phyloP scores from a whole-genome alignment of 176 grass and related monocot genomes.

The Zizania latifolia region DNA sequence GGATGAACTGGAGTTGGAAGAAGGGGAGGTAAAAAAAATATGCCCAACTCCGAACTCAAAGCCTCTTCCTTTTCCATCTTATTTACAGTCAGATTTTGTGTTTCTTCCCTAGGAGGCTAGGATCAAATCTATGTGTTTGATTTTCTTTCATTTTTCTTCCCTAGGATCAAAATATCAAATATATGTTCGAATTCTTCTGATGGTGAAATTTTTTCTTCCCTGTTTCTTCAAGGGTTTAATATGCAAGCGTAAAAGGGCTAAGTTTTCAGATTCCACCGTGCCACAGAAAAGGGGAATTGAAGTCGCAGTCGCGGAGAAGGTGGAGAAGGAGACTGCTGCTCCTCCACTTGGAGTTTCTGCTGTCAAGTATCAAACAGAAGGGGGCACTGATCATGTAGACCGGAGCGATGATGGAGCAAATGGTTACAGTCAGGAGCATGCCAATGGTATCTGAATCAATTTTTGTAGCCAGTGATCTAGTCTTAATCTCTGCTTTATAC shows the following conservation, averaged over 20 bases:
- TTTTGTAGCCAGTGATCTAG: background rate
- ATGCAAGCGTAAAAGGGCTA: conserved; percentile 19
- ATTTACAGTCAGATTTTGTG: background rate
- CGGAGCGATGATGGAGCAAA: conserved; percentile 9
- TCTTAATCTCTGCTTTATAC: background rate
- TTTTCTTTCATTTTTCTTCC: background rate
- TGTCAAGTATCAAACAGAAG: background rate
- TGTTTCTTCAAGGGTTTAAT: conserved; percentile 4
- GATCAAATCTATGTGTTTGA: too few species aligned
- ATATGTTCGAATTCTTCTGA: background rate
- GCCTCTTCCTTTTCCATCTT: background rate
- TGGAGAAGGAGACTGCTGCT: background rate
- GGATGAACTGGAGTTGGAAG: conserved; percentile 1
- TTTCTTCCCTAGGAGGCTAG: background rate
- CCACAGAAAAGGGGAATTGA: background rate
- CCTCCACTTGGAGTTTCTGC: background rate
- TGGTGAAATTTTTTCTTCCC: background rate
- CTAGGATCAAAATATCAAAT: background rate
- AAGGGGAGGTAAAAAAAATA: conserved; percentile 18
- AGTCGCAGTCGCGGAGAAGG: background rate
- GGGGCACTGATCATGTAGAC: background rate
- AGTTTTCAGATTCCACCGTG: background rate
- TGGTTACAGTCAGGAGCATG: background rate
- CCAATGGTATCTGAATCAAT: background rate
- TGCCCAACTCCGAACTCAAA: background rate